Conservation (phyloP, 305 asterid genomes). For the Plantago rigida region DNA sequence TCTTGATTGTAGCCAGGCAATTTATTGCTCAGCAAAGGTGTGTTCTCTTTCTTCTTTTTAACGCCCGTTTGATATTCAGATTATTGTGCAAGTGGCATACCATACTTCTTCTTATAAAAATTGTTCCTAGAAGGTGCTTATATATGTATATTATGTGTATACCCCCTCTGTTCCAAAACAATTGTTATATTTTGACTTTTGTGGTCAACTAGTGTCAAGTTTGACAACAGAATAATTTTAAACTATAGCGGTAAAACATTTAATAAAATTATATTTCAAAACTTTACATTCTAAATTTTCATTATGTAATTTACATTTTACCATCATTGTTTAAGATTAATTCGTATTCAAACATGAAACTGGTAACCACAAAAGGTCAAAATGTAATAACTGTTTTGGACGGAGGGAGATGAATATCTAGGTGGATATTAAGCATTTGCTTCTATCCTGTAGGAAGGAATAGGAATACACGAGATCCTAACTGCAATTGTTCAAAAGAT, state of each 20-base stretch:
- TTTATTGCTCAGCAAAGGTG: conserved; percentile 94
- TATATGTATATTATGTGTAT: conserved; percentile 6
- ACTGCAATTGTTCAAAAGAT: conserved; percentile 75
- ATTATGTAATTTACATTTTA: no score
- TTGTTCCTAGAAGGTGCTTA: background rate
- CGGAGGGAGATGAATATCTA: background rate
- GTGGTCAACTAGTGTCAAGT: no score
- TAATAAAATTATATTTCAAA: no score
- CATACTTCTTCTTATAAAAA: background rate
- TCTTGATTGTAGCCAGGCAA: conserved; percentile 88
- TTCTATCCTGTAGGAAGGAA: conserved; percentile 65
- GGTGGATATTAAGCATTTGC: conserved; percentile 17
- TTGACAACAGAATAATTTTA: no score
- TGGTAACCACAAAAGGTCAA: no score
- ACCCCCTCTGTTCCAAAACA: background rate
- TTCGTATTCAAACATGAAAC: no score
- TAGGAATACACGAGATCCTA: conserved; percentile 74
- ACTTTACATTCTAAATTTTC: no score
- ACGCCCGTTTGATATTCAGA: background rate
- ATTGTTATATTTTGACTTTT: no score
- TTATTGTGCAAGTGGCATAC: background rate
- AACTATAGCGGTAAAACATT: no score
- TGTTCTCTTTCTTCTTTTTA: conserved; percentile 23
- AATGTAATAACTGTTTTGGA: no score
- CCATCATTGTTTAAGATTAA: no score